Base-by-base conservation (phyloP, 2,329 filamentous ascomycete genomes). In the Botrytis cinerea region DNA sequence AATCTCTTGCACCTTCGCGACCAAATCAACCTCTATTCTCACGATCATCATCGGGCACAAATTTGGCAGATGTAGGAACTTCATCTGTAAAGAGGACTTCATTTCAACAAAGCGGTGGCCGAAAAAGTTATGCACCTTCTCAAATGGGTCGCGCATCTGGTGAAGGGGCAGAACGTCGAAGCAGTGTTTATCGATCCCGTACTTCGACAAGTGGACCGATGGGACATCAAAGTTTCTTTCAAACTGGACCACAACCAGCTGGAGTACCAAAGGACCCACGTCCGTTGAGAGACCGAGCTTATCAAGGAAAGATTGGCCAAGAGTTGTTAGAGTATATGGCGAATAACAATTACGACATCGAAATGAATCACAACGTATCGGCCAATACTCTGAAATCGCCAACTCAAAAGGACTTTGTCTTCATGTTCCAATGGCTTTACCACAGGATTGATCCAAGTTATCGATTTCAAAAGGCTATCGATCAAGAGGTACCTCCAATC, bases 401-500 rank as follows among this genome's bases (percentile, higher is more conserved):
- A 0, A 99, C 95, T 0, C 95, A 98, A 79, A 99, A 99, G 81
- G 96, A 99, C 82, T 99, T 99, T 84, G 96, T 97, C 80, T 92
- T 89, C 83, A 97, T 99, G 87, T 99, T 99, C 80, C 94, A 98
- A 80, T 99, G 95, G 93, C 86, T 99, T 5, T 99, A 99, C 82
- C 93, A 94, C 80, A 92, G 94, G 73, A 97, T 99, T 80, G 96
- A 99, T 81, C 96, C 96, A 0, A 93, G 91, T 78, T 97, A 98
- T 82, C 90, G 91, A 51, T 98, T 99, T 80, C 91, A 95, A 79
- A 98, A 98, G 82, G 93, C 92, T 69, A 97, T 98, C 79, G 96
- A 98, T 81, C 92, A 95, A 73, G 97, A 99, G 81, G 95, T 98
- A 0, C 95, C 95, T 20, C 91, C 94, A 0, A 91, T 99, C 62